Evolutionary conservation across 163 green algal genomes (phyloP).

Genomic region (Chlamydomonas reinhardtii): DNA sequence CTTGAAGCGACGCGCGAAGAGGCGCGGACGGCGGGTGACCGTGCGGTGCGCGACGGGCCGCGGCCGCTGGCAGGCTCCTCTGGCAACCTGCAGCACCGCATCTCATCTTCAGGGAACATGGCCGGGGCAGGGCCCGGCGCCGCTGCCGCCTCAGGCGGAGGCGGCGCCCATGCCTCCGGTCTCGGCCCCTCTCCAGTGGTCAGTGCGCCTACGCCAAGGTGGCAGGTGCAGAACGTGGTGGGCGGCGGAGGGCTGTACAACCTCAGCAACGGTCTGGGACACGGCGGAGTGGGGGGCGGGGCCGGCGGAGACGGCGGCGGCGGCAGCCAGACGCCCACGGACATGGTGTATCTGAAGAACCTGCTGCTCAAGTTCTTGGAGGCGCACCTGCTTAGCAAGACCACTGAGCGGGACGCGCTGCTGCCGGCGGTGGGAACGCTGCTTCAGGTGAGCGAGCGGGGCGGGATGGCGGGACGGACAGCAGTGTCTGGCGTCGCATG

Average conservation of each 20-base stretch:
- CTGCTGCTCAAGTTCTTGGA: constrained; percentile 89
- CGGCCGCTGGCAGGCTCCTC: no score
- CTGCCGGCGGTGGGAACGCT: constrained; percentile 83
- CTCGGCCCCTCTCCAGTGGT: no score
- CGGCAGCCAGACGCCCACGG: constrained; percentile 57
- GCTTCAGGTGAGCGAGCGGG: constrained; percentile 58
- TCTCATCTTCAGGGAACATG: no score
- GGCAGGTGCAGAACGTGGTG: constrained; percentile 70
- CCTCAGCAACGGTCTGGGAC: constrained; percentile 3
- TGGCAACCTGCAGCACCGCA: constrained; percentile 11
- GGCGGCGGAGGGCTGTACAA: constrained; percentile 69
- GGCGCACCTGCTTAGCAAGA: constrained; percentile 60
- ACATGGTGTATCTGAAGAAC: constrained; percentile 88
- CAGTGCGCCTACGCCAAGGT: constrained; percentile 23
- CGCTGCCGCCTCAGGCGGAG: not conserved
- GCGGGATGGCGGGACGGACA: not conserved
- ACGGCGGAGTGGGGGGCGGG: not conserved
- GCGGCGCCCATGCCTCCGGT: not conserved
- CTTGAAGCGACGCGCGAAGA: not conserved
- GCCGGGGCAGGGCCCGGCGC: constrained; percentile 1
- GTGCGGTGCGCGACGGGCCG: no score
- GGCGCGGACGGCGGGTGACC: not conserved
- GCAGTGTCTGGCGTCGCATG: no score
- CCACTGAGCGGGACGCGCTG: constrained; percentile 77
- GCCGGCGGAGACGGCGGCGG: not conserved